Evolutionary conservation across 2,329 filamentous ascomycete genomes (phyloP).

Genomic region (Pseudocercospora musae): DNA sequence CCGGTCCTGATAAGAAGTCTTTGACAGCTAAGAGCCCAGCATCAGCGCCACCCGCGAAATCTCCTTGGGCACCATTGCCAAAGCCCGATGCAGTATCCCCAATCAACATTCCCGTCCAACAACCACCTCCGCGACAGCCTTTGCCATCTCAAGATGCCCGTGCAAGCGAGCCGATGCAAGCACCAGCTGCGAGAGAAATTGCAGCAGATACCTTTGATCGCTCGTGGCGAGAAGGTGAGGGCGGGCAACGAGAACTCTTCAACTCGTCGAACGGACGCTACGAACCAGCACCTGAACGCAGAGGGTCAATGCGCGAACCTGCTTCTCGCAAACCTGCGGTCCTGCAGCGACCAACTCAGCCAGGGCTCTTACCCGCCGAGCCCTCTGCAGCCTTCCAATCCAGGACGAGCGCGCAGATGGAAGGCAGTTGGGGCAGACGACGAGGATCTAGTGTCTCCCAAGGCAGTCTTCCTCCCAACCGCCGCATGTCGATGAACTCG

Average conservation of each 20-base stretch:
- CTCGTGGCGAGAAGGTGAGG: slow-evolving; percentile 69
- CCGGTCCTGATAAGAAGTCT: slow-evolving; percentile 55
- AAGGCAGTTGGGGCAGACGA: slow-evolving; percentile 62
- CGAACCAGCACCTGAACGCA: slow-evolving; percentile 79
- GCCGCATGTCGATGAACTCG: slow-evolving; percentile 57
- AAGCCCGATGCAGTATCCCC: slow-evolving; percentile 80
- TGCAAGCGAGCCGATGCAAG: slow-evolving; percentile 53
- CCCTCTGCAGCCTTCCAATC: slow-evolving; percentile 86
- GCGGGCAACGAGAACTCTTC: slow-evolving; percentile 70
- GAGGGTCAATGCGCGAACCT: slow-evolving; percentile 67
- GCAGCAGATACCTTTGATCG: slow-evolving; percentile 91
- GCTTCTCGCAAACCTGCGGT: slow-evolving; percentile 69
- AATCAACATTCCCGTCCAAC: slow-evolving; percentile 53
- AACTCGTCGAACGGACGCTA: slow-evolving; percentile 95
- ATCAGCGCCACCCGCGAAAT: slow-evolving; percentile 73
- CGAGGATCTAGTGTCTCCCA: slow-evolving; percentile 89
- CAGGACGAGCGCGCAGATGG: slow-evolving; percentile 63
- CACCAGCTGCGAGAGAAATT: slow-evolving; percentile 71
- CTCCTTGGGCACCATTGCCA: slow-evolving; percentile 85
- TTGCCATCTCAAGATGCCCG: slow-evolving; percentile 55
- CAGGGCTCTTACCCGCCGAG: slow-evolving; percentile 67
- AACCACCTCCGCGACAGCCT: slow-evolving; percentile 34
- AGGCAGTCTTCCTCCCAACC: slow-evolving; percentile 68
- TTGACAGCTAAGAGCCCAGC: slow-evolving; percentile 69
- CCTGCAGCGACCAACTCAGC: slow-evolving; percentile 68